Evolutionary conservation across 2,329 filamentous ascomycete species (phyloP), one percentile per base, ranked within the genome.

Genomic region (Aspergillus sp.): DNA sequence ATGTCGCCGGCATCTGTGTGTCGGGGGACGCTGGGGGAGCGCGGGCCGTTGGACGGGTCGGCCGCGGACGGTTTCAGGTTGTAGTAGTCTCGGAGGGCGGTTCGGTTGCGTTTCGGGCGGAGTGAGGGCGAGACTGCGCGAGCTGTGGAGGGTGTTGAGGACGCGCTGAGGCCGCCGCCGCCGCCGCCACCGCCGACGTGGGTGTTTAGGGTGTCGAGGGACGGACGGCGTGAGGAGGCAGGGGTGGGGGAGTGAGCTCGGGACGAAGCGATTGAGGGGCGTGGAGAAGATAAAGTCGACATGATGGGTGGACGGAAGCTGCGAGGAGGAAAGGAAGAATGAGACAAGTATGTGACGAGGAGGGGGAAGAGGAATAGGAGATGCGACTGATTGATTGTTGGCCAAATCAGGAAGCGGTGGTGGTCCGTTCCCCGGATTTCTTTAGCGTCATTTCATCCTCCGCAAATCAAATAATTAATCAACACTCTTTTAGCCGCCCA

Each of bases 1-100:
- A 86, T 82, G 20, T 75, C 68, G 31, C 72, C 68, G 57, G 69
- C 66, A 58, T 73, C 69, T 56, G 66, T 83, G 72, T 66, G 81
- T 73, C 69, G 56, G 72, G 76, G 73, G 31, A 76, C 69, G 57
- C 75, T 77, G 50, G 71, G 70, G 24, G 74, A 74, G 57, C 69
- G 76, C 56, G 68, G 65, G 60, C 66, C 56, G 61, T 42, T 73
- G 71, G 61, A 60, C 11, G 68, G 69, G 22, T 78, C 75, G 42
- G 70, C 76, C 46, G 75, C 69, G 6, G 77, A 72, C 3, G 81
- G 74, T 65, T 87, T 89, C 53, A 98, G 84, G 72, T 95, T 95
- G 79, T 98, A 98, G 81, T 96, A 98, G 72, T 97, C 92, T 69
- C 95, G 90, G 20, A 98, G 84, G 6, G 94, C 94, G 57, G 90